Percentiles rank a stretch among this genome's conserved stretches.
These are phyloP conservation scores for Cytidiella melzeri DNA, from an alignment of 768 basidiomycete species.

Conservation along the genomic window DNA sequence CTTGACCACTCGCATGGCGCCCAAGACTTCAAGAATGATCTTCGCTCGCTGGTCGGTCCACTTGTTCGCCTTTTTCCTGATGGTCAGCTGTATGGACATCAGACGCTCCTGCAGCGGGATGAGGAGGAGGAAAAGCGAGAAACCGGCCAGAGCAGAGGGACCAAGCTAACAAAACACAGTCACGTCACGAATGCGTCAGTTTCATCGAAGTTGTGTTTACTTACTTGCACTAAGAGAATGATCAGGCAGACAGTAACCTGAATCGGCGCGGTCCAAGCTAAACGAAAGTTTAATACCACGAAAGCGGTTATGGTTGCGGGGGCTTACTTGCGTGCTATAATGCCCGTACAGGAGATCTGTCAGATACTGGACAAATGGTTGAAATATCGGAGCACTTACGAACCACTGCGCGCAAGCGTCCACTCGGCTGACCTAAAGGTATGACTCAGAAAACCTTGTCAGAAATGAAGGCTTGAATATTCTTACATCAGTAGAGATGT, in stretches of 20 bases:
- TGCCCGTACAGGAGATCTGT: too few species aligned
- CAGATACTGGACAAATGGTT: too few species aligned
- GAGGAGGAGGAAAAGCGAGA: constrained; percentile 56
- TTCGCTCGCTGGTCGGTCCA: constrained; percentile 61
- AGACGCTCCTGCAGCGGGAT: constrained; percentile 58
- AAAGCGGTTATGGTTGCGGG: neutral
- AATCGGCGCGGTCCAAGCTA: constrained; percentile 65
- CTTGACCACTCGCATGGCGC: constrained; percentile 68
- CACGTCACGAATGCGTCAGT: neutral
- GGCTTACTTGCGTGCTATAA: constrained; percentile 33
- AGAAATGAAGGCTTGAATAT: too few species aligned
- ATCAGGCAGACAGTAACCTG: constrained; percentile 56
- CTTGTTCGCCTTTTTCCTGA: constrained; percentile 49
- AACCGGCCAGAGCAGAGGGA: constrained; percentile 65
- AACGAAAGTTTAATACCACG: neutral
- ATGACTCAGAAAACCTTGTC: constrained; percentile 1
- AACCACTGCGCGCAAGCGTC: constrained; percentile 69
- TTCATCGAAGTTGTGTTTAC: constrained; percentile 7
- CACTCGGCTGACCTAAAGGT: constrained; percentile 43
- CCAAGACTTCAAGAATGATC: constrained; percentile 59
- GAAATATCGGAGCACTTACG: constrained; percentile 48
- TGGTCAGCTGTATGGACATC: constrained; percentile 51
- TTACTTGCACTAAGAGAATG: constrained; percentile 51
- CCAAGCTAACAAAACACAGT: constrained; percentile 50
- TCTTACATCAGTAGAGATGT: constrained; percentile 61